These are phyloP conservation scores for Saccharomyces hybrid DNA, from an alignment of 1,139 yeast genomes.

Conservation along the genomic window DNA sequence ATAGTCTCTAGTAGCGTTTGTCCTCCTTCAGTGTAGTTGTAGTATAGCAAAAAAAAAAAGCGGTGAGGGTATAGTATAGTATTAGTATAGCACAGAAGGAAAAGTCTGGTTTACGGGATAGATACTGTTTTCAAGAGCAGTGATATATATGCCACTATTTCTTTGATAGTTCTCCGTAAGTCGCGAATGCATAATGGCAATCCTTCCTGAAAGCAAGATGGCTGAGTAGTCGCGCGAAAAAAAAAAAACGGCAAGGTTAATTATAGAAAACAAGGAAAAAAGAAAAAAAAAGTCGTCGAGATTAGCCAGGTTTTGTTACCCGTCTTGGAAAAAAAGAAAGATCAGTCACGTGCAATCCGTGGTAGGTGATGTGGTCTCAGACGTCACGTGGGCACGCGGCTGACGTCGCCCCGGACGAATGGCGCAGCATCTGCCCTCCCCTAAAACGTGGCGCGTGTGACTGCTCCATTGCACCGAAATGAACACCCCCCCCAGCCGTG, in stretches of 20 bases:
- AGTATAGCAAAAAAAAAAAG: not conserved
- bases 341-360: too few species aligned
- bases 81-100: not conserved
- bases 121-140: not conserved
- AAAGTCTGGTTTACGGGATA: not conserved
- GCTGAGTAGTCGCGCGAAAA: slow-evolving; percentile 1
- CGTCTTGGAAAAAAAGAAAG: too few species aligned
- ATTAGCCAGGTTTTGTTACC: too few species aligned
- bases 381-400: too few species aligned
- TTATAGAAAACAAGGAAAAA: not conserved
- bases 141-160: not conserved
- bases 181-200: not conserved
- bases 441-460: not conserved
- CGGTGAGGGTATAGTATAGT: not conserved
- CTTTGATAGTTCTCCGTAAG: not conserved
- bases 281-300: too few species aligned
- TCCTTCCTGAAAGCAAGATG: not conserved
- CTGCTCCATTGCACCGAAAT: not conserved
- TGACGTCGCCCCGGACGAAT: not conserved
- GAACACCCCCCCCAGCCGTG: not conserved
- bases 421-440: not conserved
- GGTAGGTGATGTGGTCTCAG: too few species aligned
- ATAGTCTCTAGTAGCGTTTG: not conserved
- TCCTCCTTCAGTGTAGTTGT: not conserved
- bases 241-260: not conserved